Evolutionary conservation across 2,329 filamentous ascomycete species (phyloP), one percentile per base, ranked within the genome.

Genomic region (Neurospora sp.): DNA sequence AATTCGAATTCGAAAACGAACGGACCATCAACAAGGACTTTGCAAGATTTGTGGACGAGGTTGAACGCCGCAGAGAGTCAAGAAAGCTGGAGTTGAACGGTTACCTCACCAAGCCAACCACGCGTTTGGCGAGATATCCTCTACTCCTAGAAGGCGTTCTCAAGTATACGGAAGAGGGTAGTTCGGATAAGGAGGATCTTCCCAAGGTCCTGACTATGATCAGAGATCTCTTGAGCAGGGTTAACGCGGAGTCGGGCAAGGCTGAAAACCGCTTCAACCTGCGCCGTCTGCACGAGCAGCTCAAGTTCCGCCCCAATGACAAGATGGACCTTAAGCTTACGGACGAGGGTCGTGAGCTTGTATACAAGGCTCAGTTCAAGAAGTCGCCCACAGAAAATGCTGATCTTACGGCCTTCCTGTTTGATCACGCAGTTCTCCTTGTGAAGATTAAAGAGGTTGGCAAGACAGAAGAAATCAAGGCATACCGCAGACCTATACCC

Each of bases 1-100:
- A 99, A 80, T 97, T 95, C 77, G 96, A 97, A 78, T 99, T 98
- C 78, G 96, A 99, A 81, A 96, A 96, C 76, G 96, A 99, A 82
- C 93, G 96, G 75, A 90, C 91, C 17, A 87, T 89, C 70, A 99
- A 99, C 76, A 87, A 90, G 1, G 88, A 87, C 52, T 99, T 99
- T 79, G 84, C 91, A 68, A 93, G 91, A 76, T 97, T 98, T 75
- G 96, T 98, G 36, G 96, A 99, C 74, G 94, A 98, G 79, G 97
- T 96, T 6, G 96, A 99, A 80, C 87, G 96, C 71, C 88, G 97
- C 75, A 97, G 97, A 79, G 96, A 99, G 80, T 98, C 95, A 6
- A 89, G 96, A 73, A 99, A 99, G 81, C 85, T 99, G 66, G 96
- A 99, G 80, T 84, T 99, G 71, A 99, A 99, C 79, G 96, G 96